phyloP scores from a whole-genome alignment of 495 filamentous ascomycete species.

The Xylaria sp. region DNA sequence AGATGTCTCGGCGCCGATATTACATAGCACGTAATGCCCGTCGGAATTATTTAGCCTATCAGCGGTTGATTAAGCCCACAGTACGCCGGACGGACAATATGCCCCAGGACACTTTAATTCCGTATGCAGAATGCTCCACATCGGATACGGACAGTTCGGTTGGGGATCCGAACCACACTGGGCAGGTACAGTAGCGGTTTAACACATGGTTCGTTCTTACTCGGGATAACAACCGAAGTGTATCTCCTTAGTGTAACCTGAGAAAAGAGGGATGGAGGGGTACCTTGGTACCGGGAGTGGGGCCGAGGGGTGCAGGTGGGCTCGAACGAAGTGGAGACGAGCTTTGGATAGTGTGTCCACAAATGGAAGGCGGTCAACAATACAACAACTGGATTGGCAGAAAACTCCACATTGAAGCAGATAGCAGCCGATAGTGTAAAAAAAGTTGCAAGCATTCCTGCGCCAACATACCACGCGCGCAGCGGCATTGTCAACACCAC shows the following conservation, averaged over 20 bases:
- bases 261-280: background rate
- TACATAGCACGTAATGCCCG: background rate
- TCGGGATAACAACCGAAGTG: background rate
- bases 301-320: constrained; percentile 11
- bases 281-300: constrained; percentile 15
- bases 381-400: constrained; percentile 24
- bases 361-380: constrained; percentile 27
- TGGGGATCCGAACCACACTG: background rate
- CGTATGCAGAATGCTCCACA: background rate
- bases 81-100: constrained; percentile 17
- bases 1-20: constrained; percentile 8
- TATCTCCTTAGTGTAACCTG: background rate
- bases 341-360: background rate
- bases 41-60: constrained; percentile 19
- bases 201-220: background rate
- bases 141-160: background rate
- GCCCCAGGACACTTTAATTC: background rate
- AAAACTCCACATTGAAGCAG: constrained; percentile 17
- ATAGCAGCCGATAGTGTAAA: constrained; percentile 17
- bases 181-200: too few species aligned
- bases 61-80: constrained; percentile 1
- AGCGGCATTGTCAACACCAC: constrained; percentile 30
- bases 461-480: constrained; percentile 23
- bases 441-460: constrained; percentile 30
- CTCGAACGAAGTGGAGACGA: background rate